Conservation (phyloP, 2,329 filamentous ascomycete species). For the Sporothrix sp. region DNA sequence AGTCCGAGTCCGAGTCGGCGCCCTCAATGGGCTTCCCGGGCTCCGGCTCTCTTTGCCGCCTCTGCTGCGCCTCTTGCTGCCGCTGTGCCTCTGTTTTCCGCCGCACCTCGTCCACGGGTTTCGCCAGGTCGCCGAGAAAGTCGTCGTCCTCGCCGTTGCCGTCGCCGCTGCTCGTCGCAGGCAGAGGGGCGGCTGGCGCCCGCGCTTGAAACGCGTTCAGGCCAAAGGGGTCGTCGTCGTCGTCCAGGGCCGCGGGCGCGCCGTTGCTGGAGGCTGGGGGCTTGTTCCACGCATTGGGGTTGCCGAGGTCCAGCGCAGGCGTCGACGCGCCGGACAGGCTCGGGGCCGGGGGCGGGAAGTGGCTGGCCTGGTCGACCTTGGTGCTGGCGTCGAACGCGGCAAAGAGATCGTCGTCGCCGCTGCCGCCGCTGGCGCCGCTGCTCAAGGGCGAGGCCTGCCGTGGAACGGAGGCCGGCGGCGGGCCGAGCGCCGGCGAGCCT, state of each 20-base stretch:
- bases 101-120: conserved; percentile 54
- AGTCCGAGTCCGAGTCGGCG: conserved; percentile 37
- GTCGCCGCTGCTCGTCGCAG: conserved; percentile 21
- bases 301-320: conserved; percentile 42
- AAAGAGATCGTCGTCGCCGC: conserved; percentile 54
- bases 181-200: conserved; percentile 17
- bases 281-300: conserved; percentile 44
- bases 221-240: conserved; percentile 87
- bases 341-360: conserved; percentile 46
- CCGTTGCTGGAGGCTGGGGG: conserved; percentile 19
- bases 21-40: conserved; percentile 48
- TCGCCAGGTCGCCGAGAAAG: conserved; percentile 54
- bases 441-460: conserved; percentile 20
- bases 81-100: conserved; percentile 31
- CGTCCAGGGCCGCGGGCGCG: conserved; percentile 24
- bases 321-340: conserved; percentile 33
- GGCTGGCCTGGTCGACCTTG: conserved; percentile 55
- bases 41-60: conserved; percentile 30
- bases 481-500: conserved; percentile 32
- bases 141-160: conserved; percentile 48
- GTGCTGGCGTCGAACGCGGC: conserved; percentile 58
- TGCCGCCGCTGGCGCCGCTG: conserved; percentile 11
- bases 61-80: conserved; percentile 20
- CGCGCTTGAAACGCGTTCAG: conserved; percentile 52
- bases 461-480: conserved; percentile 17